A percentile compares a stretch with the other conserved stretches of the same genome.
These are phyloP conservation scores for Leishmania tropica DNA, from an alignment of 208 protist genomes.

Conservation along the genomic window DNA sequence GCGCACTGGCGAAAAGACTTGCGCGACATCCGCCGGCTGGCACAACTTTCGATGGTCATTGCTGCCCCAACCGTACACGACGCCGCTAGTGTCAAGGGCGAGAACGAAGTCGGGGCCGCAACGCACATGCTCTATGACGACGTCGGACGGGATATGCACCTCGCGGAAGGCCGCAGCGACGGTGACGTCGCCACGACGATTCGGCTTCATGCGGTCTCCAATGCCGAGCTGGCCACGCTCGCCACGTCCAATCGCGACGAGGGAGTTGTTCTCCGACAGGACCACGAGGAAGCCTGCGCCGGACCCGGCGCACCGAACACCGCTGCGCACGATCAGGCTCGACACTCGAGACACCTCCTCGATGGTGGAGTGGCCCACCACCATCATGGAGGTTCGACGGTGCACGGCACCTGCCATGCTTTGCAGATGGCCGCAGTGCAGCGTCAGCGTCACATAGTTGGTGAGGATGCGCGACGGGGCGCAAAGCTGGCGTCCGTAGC, in stretches of 20 bases:
- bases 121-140: conserved; percentile 34
- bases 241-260: conserved; percentile 51
- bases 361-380: conserved; percentile 36
- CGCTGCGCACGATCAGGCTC: conserved; percentile 35
- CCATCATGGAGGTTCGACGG: conserved; percentile 43
- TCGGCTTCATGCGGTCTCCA: conserved; percentile 38
- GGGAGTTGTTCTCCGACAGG: conserved; percentile 45
- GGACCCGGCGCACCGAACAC: conserved; percentile 39
- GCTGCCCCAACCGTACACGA: conserved; percentile 74
- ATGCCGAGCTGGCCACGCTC: conserved; percentile 66
- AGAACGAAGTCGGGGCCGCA: conserved; percentile 75
- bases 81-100: conserved; percentile 39
- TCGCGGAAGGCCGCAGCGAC: conserved; percentile 25
- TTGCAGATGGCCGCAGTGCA: conserved; percentile 48
- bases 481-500: conserved; percentile 36
- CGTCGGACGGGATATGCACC: conserved; percentile 31
- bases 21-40: conserved; percentile 8
- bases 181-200: conserved; percentile 24
- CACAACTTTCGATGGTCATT: conserved; percentile 45
- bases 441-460: conserved; percentile 54
- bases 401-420: conserved; percentile 40
- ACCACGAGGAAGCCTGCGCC: conserved; percentile 67
- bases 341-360: conserved; percentile 47
- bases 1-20: conserved; percentile 44
- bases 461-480: conserved; percentile 51